Evolutionary conservation across 1,284 basidiomycete genomes (phyloP), one percentile per base, ranked within the genome.

Genomic region (Irpex sp.): DNA sequence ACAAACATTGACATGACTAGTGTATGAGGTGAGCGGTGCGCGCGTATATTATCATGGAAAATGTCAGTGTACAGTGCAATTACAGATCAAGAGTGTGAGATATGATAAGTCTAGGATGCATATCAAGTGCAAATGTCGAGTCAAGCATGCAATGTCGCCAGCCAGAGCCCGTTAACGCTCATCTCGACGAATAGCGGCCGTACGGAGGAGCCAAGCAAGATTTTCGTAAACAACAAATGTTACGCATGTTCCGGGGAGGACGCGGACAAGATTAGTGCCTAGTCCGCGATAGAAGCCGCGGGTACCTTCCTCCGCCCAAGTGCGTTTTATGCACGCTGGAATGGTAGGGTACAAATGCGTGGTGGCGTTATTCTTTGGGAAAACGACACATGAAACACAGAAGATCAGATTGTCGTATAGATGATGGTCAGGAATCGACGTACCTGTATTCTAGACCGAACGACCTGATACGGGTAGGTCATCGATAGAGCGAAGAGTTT

Each of bases 201-300:
- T 84, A 68, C 90, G 81, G 64, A 96, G 79, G 34, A 92, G 73
- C 93, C 93, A 96, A 0, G 93, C 92, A 59, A 97, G 74, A 71
- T 98, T 98, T 76, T 98, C 97, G 74, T 98, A 99, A 17, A 98
- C 96, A 47, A 99, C 97, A 72, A 99, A 98, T 1, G 97, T 98
- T 58, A 98, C 93, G 74, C 97, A 98, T 0, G 97, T 99, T 19
- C 97, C 97, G 0, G 97, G 97, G 7, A 99, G 82, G 58, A 99
- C 96, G 38, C 97, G 86, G 11, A 99, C 88, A n/a, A 97, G 84
- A 74, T 98, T 99, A n/a, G 95, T 96, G 4, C 89, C 95, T 15
- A 99, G 81, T 0, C 97, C 97, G 65, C 96, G 93, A 78, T 98
- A 99, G 76, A 99, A 98, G 0, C 94, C 97, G 59, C 82, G 78